A percentile compares a stretch with the other conserved stretches of the same genome.
Evolutionary conservation across 495 filamentous ascomycete genomes (phyloP).

Genomic region (Neurospora hispaniola): DNA sequence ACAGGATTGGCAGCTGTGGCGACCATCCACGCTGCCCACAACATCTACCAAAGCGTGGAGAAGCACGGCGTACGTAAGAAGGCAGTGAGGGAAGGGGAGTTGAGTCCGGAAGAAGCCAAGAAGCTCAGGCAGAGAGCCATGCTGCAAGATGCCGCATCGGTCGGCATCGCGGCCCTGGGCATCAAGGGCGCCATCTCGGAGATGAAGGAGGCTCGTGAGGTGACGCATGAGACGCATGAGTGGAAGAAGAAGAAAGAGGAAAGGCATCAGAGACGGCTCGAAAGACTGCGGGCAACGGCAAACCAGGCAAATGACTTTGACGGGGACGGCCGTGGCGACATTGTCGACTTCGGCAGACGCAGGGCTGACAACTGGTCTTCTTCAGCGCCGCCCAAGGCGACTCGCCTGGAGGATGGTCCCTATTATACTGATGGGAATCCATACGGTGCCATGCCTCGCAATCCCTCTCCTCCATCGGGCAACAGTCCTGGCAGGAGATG

Average conservation of each 20-base stretch:
- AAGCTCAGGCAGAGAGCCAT: slow-evolving; percentile 66
- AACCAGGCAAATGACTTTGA: slow-evolving; percentile 1
- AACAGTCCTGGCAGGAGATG: slow-evolving; percentile 29
- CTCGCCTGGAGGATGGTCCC: slow-evolving; percentile 30
- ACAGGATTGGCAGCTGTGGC: slow-evolving; percentile 77
- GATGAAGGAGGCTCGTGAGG: slow-evolving; percentile 37
- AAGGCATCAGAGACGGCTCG: slow-evolving; percentile 30
- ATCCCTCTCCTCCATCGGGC: slow-evolving; percentile 33
- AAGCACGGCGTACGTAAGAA: slow-evolving; percentile 59
- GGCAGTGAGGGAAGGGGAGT: slow-evolving; percentile 60
- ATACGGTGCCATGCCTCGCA: slow-evolving; percentile 25
- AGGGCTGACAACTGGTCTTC: slow-evolving; percentile 31
- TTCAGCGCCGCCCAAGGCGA: slow-evolving; percentile 23
- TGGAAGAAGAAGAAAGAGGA: slow-evolving; percentile 32
- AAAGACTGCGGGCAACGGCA: slow-evolving; percentile 18
- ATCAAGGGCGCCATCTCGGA: slow-evolving; percentile 74
- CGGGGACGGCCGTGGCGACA: slow-evolving; percentile 14
- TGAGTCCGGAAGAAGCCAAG: slow-evolving; percentile 62
- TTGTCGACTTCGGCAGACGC: slow-evolving; percentile 22
- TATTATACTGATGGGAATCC: slow-evolving; percentile 44
- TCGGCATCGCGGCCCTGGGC: slow-evolving; percentile 77
- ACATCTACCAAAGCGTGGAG: slow-evolving; percentile 65
- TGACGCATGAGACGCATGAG: slow-evolving; percentile 29
- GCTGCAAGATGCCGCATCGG: slow-evolving; percentile 61
- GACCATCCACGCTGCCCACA: slow-evolving; percentile 80